These are phyloP conservation scores for Euptelea pleiosperma DNA, from an alignment of 164 flowering plant species.

Conservation along the genomic window DNA sequence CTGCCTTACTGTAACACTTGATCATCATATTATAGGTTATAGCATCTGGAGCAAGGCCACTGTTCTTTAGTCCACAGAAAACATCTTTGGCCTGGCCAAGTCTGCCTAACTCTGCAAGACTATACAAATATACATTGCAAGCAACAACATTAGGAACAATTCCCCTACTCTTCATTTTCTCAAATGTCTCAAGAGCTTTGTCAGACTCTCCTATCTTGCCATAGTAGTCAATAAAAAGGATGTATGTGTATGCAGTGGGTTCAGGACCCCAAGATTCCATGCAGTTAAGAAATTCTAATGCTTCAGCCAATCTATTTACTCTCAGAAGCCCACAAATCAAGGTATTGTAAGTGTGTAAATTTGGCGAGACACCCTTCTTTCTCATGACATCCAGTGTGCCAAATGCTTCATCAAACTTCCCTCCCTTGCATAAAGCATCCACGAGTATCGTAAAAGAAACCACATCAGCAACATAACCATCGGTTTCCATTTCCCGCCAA, in stretches of 20 bases:
- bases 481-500: conserved; percentile 77
- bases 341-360: conserved; percentile 76
- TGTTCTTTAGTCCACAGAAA: conserved; percentile 48
- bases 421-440: conserved; percentile 71
- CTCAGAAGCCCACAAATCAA: conserved; percentile 76
- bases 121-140: conserved; percentile 71
- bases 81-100: conserved; percentile 59
- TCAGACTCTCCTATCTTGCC: conserved; percentile 65
- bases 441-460: conserved; percentile 71
- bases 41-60: conserved; percentile 73
- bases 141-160: conserved; percentile 78
- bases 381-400: conserved; percentile 52
- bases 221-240: conserved; percentile 83
- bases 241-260: conserved; percentile 66
- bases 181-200: conserved; percentile 75
- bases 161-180: conserved; percentile 70
- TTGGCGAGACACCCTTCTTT: conserved; percentile 58
- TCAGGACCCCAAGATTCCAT: conserved; percentile 54
- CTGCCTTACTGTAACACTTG: conserved; percentile 73
- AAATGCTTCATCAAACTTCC: conserved; percentile 73
- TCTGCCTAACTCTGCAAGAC: conserved; percentile 69
- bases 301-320: conserved; percentile 49
- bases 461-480: conserved; percentile 82
- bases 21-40: conserved; percentile 96
- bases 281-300: conserved; percentile 44